Base-by-base conservation (phyloP, 768 basidiomycete genomes). In the Amanita pseudoporphyria region DNA sequence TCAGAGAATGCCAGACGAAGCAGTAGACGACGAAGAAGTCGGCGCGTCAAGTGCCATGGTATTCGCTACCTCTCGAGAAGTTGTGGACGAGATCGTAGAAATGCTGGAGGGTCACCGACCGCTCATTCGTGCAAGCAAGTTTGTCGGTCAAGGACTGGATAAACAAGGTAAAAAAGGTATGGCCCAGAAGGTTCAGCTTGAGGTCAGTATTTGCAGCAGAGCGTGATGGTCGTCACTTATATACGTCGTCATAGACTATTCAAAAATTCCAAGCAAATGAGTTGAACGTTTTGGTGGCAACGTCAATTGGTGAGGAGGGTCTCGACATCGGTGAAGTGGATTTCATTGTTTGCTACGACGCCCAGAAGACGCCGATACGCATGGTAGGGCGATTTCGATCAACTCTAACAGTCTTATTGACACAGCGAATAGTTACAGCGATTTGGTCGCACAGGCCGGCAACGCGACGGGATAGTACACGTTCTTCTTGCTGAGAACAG, bases 261-360 rank as follows among this genome's bases (percentile, higher is more conserved):
- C 70, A 81, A 52, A 78, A 79, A 54, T 98, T 99, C 71, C 93
- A 93, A 62, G 69, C 67, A 3, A 92, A 91, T 9, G 82, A 82
- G 52, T 91, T 79, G 63, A 99, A 99, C 57, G 82, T 96, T 32
- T 70, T 99, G 9, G 95, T 99, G 6, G 87, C 94, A 1, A 98
- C 96, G 4, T 95, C 87, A 3, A 91, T 99, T 48, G 96, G 96
- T 18, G 96, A 99, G 67, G 96, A 99, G 65, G 96, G 96, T 51
- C 73, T 99, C 14, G 96, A 99, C 63, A 99, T 99, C 49, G 96
- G 96, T 28, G 94, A 96, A 62, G 84, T 99, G 13, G 96, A 99
- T 62, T 72, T 93, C 60, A 95, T 97, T 49, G 71, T 97, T 42
- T 97, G 94, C 59, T 99, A 98, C 63, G 96, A 99, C 56, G 84